Percentiles rank a stretch among this genome's conserved stretches.
Evolutionary conservation across 2,329 filamentous ascomycete genomes (phyloP).

Genomic region (Paraconiothyrium brasiliense): DNA sequence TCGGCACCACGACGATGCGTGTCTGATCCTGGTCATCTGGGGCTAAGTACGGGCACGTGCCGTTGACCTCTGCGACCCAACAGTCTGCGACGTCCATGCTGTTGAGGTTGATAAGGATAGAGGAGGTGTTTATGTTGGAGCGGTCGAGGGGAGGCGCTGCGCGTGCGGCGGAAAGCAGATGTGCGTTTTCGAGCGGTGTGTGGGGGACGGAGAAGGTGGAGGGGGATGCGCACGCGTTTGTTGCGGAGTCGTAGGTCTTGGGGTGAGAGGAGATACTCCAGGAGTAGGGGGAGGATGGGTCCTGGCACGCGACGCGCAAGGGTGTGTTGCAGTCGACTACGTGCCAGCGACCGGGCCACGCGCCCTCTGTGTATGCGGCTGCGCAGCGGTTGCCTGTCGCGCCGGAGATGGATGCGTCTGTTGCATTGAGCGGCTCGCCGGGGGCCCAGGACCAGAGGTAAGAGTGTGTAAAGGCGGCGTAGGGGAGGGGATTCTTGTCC

Average conservation of each 20-base stretch:
- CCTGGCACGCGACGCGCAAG: constrained; percentile 66
- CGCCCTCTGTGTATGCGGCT: constrained; percentile 55
- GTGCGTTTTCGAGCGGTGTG: constrained; percentile 70
- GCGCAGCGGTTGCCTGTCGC: constrained; percentile 62
- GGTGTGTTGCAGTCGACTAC: constrained; percentile 63
- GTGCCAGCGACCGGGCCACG: constrained; percentile 65
- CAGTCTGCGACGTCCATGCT: constrained; percentile 65
- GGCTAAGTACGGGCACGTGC: constrained; percentile 66
- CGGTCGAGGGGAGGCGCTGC: constrained; percentile 17
- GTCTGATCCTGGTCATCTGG: constrained; percentile 55
- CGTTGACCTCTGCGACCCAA: constrained; percentile 67
- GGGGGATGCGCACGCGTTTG: constrained; percentile 58
- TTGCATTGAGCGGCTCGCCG: constrained; percentile 63
- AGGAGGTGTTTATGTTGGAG: constrained; percentile 18
- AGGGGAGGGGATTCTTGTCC: constrained; percentile 56
- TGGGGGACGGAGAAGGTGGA: constrained; percentile 66
- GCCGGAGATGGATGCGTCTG: constrained; percentile 28
- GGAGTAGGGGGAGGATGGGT: constrained; percentile 63
- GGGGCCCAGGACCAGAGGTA: constrained; percentile 69
- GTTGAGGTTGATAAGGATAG: constrained; percentile 70
- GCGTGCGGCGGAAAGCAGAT: constrained; percentile 56
- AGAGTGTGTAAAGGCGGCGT: constrained; percentile 61
- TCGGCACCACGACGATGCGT: constrained; percentile 66
- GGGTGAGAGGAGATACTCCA: constrained; percentile 62
- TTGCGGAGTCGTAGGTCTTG: constrained; percentile 56